These are phyloP conservation scores for Globisporangium nunn DNA, from an alignment of 352 stramenopile species.

Conservation along the genomic window DNA sequence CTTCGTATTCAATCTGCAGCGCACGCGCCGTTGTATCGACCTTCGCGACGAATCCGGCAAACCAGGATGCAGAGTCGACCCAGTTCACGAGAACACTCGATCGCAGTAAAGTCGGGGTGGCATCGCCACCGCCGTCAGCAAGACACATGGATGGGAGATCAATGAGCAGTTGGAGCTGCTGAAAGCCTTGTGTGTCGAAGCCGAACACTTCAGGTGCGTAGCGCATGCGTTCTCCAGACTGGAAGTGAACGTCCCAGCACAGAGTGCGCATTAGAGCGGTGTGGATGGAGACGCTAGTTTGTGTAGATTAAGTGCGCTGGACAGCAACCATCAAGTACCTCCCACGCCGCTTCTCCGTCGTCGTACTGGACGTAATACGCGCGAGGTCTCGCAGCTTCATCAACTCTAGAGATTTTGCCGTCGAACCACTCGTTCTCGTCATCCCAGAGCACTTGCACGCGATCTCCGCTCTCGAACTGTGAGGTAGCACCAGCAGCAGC, in stretches of 20 bases:
- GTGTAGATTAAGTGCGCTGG: background rate
- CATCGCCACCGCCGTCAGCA: background rate
- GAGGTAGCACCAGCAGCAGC: background rate
- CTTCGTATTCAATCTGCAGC: constrained; percentile 39
- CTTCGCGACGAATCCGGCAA: constrained; percentile 21
- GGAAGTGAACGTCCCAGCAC: background rate
- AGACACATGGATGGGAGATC: background rate
- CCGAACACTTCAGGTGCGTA: constrained; percentile 7
- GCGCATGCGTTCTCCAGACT: constrained; percentile 6
- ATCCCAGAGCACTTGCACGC: constrained; percentile 40
- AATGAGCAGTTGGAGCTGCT: constrained; percentile 31
- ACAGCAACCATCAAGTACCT: constrained; percentile 13
- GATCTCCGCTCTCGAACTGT: constrained; percentile 13
- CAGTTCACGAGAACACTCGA: constrained; percentile 32
- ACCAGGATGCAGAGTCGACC: constrained; percentile 33
- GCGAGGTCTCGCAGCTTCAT: background rate
- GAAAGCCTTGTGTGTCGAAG: constrained; percentile 5
- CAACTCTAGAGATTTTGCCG: constrained; percentile 14
- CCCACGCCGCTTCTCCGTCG: constrained; percentile 44
- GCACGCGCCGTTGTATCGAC: constrained; percentile 4
- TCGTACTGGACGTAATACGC: constrained; percentile 35
- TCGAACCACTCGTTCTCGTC: constrained; percentile 43
- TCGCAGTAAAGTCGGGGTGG: background rate
- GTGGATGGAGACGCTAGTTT: background rate
- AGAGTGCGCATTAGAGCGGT: background rate